Evolutionary conservation across 2,329 filamentous ascomycete genomes (phyloP), one percentile per base, ranked within the genome.

Genomic region (Pseudocercospora pini-densiflorae): DNA sequence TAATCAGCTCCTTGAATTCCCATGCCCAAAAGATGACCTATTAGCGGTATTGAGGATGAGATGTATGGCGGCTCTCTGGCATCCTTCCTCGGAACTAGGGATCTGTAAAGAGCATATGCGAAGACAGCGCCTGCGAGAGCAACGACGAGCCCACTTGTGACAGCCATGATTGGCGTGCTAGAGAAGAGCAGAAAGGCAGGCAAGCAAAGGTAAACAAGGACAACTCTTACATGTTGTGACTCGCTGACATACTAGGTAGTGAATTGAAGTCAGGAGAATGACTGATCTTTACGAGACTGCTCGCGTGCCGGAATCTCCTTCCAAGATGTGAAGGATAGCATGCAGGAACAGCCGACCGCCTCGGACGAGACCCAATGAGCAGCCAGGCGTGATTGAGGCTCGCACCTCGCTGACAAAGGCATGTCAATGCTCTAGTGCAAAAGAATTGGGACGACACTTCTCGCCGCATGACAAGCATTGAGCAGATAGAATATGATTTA

Each of bases 21-120:
- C 69, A 84, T 75, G 8, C 80, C 80, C 29, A 85, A 71, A 21
- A 84, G 75, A 67, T 85, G 83, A 1, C 83, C 83, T 47, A 85
- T 68, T 31, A 81, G 74, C 0, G 83, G 83, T 36, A 85, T 76
- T 16, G 53, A 75, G 0, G 81, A 75, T 24, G 77, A 77, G 24
- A 84, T 29, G 0, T 80, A 64, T 3, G 82, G 81, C 8, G 84
- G 83, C 64, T 85, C 83, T 57, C 76, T 73, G 8, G 78, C 2
- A 47, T 68, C 67, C 47, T 53, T 62, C 19, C 16, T n/a, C 8
- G 49, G 23, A 6, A 36, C 49, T 31, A 63, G 31, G 19, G 55
- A 31, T 6, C 5, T 12, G 19, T 51, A 51, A 4, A 51, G n/a
- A 51, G 47, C 47, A 23, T 24, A 51, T 19, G 47, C 47, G 47